phyloP scores from a whole-genome alignment of 1,284 basidiomycete species.

The Heimioporus punctisporus region DNA sequence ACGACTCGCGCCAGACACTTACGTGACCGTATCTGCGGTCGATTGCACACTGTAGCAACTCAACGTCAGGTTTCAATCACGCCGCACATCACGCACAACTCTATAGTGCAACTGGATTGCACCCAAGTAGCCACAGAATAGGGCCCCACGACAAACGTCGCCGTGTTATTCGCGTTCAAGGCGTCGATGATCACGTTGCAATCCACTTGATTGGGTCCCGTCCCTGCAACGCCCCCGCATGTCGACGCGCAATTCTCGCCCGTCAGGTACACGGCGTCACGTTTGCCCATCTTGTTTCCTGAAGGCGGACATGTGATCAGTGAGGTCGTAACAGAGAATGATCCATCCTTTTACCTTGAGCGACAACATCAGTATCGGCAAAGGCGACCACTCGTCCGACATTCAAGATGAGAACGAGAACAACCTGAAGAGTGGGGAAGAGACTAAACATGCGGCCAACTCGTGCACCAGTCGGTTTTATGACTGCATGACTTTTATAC shows the following conservation, averaged over 20 bases:
- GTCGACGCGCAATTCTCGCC: not conserved
- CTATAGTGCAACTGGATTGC: conserved; percentile 7
- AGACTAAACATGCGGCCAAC: not conserved
- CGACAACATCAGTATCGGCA: not conserved
- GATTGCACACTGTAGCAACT: conserved; percentile 4
- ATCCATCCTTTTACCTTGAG: not conserved
- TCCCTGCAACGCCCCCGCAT: conserved; percentile 1
- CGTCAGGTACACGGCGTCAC: conserved; percentile 2
- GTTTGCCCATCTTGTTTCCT: not conserved
- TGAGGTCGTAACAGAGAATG: not conserved
- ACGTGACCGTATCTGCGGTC: conserved; percentile 10
- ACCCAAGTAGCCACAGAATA: conserved; percentile 9
- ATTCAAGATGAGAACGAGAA: conserved; percentile 1
- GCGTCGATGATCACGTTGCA: conserved; percentile 7
- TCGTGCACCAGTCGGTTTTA: not conserved
- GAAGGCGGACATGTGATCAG: not conserved
- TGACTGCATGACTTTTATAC: not conserved
- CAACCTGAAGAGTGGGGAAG: not conserved
- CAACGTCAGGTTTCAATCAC: not conserved
- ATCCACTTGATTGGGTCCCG: conserved; percentile 10
- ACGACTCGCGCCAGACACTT: not conserved
- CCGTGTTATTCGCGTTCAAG: not conserved
- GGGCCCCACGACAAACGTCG: not conserved
- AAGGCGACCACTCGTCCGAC: not conserved
- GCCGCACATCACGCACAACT: conserved; percentile 1